A percentile compares a stretch with the other conserved stretches of the same genome.
These are phyloP conservation scores for Lasiosphaeria hispida DNA, from an alignment of 495 filamentous ascomycete genomes.

Conservation along the genomic window DNA sequence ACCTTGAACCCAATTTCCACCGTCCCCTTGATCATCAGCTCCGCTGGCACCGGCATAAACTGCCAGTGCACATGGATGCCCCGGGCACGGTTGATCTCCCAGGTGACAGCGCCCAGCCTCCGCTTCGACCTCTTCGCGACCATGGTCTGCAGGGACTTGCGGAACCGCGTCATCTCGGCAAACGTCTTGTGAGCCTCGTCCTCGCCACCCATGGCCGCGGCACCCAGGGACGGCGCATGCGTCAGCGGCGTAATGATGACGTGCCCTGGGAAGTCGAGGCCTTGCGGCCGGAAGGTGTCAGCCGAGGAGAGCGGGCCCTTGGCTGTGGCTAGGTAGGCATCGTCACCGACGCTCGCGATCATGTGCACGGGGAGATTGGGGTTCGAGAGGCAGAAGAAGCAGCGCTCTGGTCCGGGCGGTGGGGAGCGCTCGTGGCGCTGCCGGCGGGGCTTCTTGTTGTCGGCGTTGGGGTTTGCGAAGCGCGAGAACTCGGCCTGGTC, in stretches of 20 bases:
- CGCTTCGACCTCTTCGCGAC: constrained; percentile 48
- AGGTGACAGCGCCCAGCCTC: constrained; percentile 77
- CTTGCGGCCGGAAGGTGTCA: constrained; percentile 56
- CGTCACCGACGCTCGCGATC: constrained; percentile 79
- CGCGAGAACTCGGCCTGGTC: constrained; percentile 60
- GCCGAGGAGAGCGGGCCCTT: constrained; percentile 80
- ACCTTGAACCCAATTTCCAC: constrained; percentile 83
- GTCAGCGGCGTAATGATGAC: constrained; percentile 86
- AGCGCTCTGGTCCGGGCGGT: constrained; percentile 71
- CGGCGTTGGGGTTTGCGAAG: constrained; percentile 61
- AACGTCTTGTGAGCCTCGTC: constrained; percentile 56
- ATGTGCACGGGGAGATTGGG: constrained; percentile 79
- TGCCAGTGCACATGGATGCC: constrained; percentile 95
- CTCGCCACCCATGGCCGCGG: constrained; percentile 50
- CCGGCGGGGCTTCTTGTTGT: constrained; percentile 56
- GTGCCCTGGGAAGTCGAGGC: constrained; percentile 76
- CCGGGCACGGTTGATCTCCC: constrained; percentile 75
- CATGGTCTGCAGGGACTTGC: constrained; percentile 69
- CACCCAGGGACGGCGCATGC: constrained; percentile 56
- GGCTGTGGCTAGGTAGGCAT: constrained; percentile 83
- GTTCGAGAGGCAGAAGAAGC: constrained; percentile 94
- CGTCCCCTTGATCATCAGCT: constrained; percentile 61
- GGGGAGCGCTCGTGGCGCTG: constrained; percentile 43
- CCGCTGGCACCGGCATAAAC: constrained; percentile 72
- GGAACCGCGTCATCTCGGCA: constrained; percentile 78